Evolutionary conservation across 768 basidiomycete species (phyloP), one percentile per base, ranked within the genome.

Genomic region (Mycena filopes): DNA sequence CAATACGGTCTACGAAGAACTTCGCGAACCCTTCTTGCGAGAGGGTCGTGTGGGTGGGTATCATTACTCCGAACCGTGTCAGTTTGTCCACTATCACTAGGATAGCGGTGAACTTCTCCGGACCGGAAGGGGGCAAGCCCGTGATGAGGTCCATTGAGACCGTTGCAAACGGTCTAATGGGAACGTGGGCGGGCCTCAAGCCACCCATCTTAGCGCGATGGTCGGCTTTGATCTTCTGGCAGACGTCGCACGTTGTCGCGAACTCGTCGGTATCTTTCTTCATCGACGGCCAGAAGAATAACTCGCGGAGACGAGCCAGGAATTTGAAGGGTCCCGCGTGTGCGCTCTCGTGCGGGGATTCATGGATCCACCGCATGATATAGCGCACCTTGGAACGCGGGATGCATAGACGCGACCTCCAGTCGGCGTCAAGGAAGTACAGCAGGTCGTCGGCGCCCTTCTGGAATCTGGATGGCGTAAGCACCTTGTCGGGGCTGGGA

Each of bases 41-140:
- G 15, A 68, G 46, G 3, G 25, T 50, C 5, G 49, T 48, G 23
- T 53, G 42, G 3, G 71, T 58, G 1, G 79, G 76, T 31, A 81
- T 72, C 66, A 82, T 79, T 46, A 78, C 68, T 1, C 69, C 76
- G 68, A 67, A 70, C 57, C 81, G 82, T 28, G 76, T 73, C 28
- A 79, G 67, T 3, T 76, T 67, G 60, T 79, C 73, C 11, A 79
- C 74, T 0, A 81, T 43, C 0, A 75, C 72, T 33, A 71, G 12
- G 33, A 33, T 33, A 12, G 33, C 33, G 7, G 33, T 33, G 12
- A 7, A 33, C 12, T 33, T 33, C 33, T 33, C 33, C 12, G 60
- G 0, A 73, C 43, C 31, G 60, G 77, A 76, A 6, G 51, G 28
- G 12, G 61, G 61, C 1, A 63, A 23, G 6, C 62, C 62, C 4